Percentiles rank a stretch among this genome's conserved stretches.
Evolutionary conservation across 768 basidiomycete genomes (phyloP).

Genomic region (Pleurotus cornucopiae): DNA sequence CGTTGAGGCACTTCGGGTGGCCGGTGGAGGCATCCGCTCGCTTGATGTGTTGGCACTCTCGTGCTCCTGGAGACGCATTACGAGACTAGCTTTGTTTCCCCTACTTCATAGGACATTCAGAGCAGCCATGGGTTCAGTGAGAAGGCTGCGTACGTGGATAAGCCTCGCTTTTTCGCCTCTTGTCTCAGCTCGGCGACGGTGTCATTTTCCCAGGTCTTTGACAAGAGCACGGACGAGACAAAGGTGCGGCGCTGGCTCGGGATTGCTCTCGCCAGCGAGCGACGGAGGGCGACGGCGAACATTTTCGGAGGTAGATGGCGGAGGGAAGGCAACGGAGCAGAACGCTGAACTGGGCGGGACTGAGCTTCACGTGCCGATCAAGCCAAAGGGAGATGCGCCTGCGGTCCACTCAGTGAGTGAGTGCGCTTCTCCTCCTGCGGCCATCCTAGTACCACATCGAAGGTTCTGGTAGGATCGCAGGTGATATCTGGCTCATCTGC

Average conservation of each 20-base stretch:
- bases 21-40: slow-evolving; percentile 17
- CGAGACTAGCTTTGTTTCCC: slow-evolving; percentile 55
- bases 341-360: too few relatives aligned
- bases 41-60: slow-evolving; percentile 28
- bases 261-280: slow-evolving; percentile 7
- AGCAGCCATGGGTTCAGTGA: slow-evolving; percentile 8
- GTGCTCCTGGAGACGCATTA: slow-evolving; percentile 49
- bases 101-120: slow-evolving; percentile 28
- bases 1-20: slow-evolving; percentile 21
- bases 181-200: slow-evolving; percentile 44
- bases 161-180: slow-evolving; percentile 51
- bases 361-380: slow-evolving; percentile 15
- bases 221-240: slow-evolving; percentile 54
- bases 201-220: slow-evolving; percentile 52
- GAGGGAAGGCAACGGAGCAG: slow-evolving; percentile 19
- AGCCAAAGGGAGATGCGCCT: not conserved
- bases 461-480: not conserved
- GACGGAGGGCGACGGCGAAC: slow-evolving; percentile 20
- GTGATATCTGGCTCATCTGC: slow-evolving; percentile 6
- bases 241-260: slow-evolving; percentile 25
- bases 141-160: slow-evolving; percentile 43
- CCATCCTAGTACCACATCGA: not conserved
- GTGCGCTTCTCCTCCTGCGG: not conserved
- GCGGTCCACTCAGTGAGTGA: too few relatives aligned
- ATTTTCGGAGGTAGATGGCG: slow-evolving; percentile 12